Evolutionary conservation across 2,329 filamentous ascomycete genomes (phyloP), one percentile per base, ranked within the genome.

Genomic region (Rugonectria rugulosa): DNA sequence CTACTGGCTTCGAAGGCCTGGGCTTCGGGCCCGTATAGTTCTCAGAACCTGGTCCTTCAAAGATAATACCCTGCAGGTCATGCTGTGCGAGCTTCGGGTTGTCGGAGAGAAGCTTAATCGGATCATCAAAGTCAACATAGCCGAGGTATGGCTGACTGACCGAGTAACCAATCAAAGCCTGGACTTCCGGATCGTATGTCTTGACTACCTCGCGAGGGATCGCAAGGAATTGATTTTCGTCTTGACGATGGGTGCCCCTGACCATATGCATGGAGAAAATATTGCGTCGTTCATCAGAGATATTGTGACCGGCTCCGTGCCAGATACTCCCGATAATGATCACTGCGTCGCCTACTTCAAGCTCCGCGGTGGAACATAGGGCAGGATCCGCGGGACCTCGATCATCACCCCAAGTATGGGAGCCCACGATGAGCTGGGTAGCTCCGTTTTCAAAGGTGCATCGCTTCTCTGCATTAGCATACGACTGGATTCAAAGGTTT

Each of bases 321-420:
- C 49, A 53, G n/a, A 53, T 31, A 27, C 41, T 46, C 3, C 49
- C 49, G 11, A 53, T 53, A 20, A 53, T 53, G 9, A 53, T 26
- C 10, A 53, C 32, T 6, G 40, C 41, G 26, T 53, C 49, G 2
- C 49, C 49, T 24, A 40, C 41, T 1, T 17, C 26, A 32, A 53
- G 38, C 34, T 53, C 49, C 14, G 27, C 23, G 4, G 49, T 53
- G 11, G 49, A 53, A 11, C 50, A 53, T 1, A 46, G 32, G 11
- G 42, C 23, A 10, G 32, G 8, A 14, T 47, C 50, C 12, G 42
- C 50, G 12, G 50, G 50, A 14, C 50, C 50, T 20, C 36, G n/a
- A 10, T 32, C 50, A 20, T 53, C 50, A 5, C 32, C 32, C 50
- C 50, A 53, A 9, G 15, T 26, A 20, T 47, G 50, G 9, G 50